phyloP scores from a whole-genome alignment of 352 stramenopile species.

The Phytopythium ostracodes region DNA sequence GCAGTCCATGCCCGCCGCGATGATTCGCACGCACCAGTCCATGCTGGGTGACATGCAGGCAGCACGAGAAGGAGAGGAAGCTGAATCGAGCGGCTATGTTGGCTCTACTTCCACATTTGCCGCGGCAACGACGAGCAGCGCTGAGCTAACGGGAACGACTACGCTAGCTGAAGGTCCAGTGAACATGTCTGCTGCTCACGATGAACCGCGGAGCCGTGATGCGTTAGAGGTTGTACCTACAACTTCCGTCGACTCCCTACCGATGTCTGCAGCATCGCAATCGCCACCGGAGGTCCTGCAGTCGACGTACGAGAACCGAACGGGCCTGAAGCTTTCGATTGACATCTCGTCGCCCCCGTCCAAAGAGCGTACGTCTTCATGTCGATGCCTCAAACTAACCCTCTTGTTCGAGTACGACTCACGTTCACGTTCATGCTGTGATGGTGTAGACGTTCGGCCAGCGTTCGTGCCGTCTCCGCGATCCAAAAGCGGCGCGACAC shows the following conservation, averaged over 20 bases:
- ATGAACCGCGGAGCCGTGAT: neutral
- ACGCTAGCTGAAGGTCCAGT: neutral
- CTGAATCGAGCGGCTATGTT: neutral
- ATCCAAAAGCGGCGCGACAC: conserved; percentile 20
- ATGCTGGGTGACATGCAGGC: neutral
- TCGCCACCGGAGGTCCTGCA: neutral
- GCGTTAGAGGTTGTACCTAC: too few species aligned
- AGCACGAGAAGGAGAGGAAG: neutral
- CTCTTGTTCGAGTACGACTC: conserved; percentile 4
- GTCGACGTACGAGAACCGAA: conserved; percentile 51
- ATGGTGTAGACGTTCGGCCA: conserved; percentile 32
- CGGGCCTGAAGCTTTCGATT: conserved; percentile 45
- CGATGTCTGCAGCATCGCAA: too few species aligned
- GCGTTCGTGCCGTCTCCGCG: conserved; percentile 52
- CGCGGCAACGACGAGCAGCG: too few species aligned
- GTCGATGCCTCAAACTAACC: neutral
- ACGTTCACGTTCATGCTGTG: neutral
- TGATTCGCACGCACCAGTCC: neutral
- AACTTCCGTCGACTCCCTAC: neutral
- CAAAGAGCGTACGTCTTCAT: conserved; percentile 35
- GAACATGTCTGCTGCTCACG: neutral
- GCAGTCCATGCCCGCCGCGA: conserved; percentile 12
- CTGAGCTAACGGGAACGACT: neutral
- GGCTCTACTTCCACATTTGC: neutral
- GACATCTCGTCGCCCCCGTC: conserved; percentile 36